Evolutionary conservation across 2,329 filamentous ascomycete species (phyloP), one percentile per base, ranked within the genome.

Genomic region (Penicillium sp.): DNA sequence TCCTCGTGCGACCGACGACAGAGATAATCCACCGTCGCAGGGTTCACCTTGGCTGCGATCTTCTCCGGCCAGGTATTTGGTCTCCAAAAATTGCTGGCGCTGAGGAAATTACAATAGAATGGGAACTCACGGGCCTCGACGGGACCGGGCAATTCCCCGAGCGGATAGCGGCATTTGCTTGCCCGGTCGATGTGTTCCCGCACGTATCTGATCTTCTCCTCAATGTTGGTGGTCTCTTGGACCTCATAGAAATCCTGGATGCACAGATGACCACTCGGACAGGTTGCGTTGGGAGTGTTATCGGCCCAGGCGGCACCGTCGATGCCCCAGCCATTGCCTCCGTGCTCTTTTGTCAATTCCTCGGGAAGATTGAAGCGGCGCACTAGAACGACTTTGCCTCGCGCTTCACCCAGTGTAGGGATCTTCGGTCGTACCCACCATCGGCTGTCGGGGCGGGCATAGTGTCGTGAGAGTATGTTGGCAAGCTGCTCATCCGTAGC

Each of bases 181-280:
- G 90, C 82, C 28, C 89, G 82, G 64, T 85, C 83, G 40, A 96
- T 81, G 59, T 95, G 90, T 25, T 84, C 83, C 50, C 79, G 83
- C 45, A 82, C 82, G 60, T 84, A 84, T 37, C 76, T 70, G 50
- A 95, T 85, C 76, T 97, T 98, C 69, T 84, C 82, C 34, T 84
- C 76, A 50, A 97, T 91, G 58, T 85, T 85, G 50, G 81, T 74
- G 24, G 80, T 82, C 67, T 89, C 82, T 39, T 84, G 73, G 32
- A 98, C 83, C 63, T 94, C 89, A 76, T 94, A 97, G 69, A 91
- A 96, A 73, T 97, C 93, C 72, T 97, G 93, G 37, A 97, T 84
- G 55, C 87, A 84, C 50, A 96, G 82, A 54, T 83, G 76, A 3
- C 88, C 89, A 59, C 83, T 83, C 7, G 80, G 80, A 42, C 81